Percentiles rank a stretch among this genome's conserved stretches.
Conservation (phyloP, 352 stramenopile genomes). For the Globisporangium emineosum region DNA sequence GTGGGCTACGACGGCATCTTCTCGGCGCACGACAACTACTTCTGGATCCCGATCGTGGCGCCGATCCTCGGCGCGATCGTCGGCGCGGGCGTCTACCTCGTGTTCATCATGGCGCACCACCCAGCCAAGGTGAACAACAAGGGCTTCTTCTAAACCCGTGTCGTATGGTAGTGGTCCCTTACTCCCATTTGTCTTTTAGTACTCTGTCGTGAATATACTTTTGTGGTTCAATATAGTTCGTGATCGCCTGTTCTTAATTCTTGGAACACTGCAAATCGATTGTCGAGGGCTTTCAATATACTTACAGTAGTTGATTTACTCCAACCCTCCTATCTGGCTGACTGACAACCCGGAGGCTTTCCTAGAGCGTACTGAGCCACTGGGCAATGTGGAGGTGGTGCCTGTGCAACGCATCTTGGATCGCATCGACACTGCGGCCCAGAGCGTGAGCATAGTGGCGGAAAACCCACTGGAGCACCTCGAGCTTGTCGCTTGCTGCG, state of each 20-base stretch:
- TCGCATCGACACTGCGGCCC: not conserved
- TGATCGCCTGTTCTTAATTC: too few species aligned
- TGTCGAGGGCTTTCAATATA: too few species aligned
- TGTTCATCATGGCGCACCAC: slow-evolving; percentile 35
- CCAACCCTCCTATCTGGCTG: too few species aligned
- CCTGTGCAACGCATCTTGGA: not conserved
- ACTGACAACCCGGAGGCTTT: too few species aligned
- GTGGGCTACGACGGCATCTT: slow-evolving; percentile 31
- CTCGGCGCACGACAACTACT: slow-evolving; percentile 25
- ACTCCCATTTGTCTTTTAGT: too few species aligned
- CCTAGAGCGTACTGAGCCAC: not conserved
- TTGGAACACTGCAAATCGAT: too few species aligned
- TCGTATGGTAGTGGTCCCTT: too few species aligned
- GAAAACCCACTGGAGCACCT: slow-evolving; percentile 5
- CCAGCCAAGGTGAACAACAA: slow-evolving; percentile 21
- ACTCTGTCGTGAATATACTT: too few species aligned
- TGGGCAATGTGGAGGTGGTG: slow-evolving; percentile 8
- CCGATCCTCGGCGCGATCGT: slow-evolving; percentile 24
- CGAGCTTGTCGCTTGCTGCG: slow-evolving; percentile 2
- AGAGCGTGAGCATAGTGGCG: not conserved
- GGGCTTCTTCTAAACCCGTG: slow-evolving; percentile 23
- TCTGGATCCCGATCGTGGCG: slow-evolving; percentile 39
- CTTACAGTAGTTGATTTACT: too few species aligned
- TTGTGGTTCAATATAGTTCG: too few species aligned
- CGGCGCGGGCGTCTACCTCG: slow-evolving; percentile 25